These are phyloP conservation scores for Aspergillus persii DNA, from an alignment of 2,329 filamentous ascomycete genomes.

Conservation along the genomic window DNA sequence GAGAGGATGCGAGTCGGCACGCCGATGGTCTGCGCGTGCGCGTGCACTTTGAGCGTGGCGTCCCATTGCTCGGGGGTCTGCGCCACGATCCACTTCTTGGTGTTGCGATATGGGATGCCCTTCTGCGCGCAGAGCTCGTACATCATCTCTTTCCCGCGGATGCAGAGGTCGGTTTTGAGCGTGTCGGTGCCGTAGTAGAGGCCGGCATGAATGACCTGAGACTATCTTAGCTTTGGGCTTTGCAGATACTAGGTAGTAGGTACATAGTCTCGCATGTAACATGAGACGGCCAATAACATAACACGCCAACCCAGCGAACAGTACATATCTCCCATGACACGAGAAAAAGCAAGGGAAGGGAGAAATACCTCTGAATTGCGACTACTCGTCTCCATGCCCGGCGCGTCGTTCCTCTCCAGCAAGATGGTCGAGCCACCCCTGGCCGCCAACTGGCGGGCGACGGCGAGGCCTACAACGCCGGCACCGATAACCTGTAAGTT, in stretches of 20 bases:
- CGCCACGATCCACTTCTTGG: constrained; percentile 93
- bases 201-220: constrained; percentile 84
- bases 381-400: constrained; percentile 83
- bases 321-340: neutral
- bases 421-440: constrained; percentile 66
- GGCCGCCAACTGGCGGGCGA: constrained; percentile 68
- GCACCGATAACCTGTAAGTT: constrained; percentile 58
- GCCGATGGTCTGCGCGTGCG: constrained; percentile 52
- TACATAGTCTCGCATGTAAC: neutral
- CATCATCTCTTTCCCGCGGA: constrained; percentile 71
- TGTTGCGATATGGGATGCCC: constrained; percentile 68
- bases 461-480: constrained; percentile 75
- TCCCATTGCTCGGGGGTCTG: constrained; percentile 70
- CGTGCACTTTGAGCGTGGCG: constrained; percentile 54
- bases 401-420: constrained; percentile 72
- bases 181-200: constrained; percentile 78
- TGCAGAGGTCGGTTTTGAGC: constrained; percentile 81
- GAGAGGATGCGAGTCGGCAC: constrained; percentile 73
- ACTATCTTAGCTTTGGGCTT: too few species aligned
- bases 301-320: too few species aligned
- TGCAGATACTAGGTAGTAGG: neutral
- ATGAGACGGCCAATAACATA: too few species aligned
- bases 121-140: constrained; percentile 73
- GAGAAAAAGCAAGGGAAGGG: neutral
- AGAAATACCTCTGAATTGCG: constrained; percentile 74